A percentile compares a stretch with the other conserved stretches of the same genome.
phyloP scores from a whole-genome alignment of 805 yeast genomes.

The Maudiozyma serrabonitensis region DNA sequence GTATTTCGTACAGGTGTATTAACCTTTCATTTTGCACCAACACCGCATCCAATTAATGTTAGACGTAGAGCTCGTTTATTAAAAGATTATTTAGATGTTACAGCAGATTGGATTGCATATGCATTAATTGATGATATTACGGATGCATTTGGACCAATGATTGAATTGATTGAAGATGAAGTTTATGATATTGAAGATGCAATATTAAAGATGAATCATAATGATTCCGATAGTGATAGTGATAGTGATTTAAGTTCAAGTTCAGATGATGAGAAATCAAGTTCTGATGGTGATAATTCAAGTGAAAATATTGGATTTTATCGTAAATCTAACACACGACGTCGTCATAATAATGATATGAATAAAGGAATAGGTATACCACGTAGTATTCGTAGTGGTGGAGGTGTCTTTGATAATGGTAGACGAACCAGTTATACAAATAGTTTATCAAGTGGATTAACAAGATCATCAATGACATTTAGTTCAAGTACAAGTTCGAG shows the following conservation, averaged over 20 bases:
- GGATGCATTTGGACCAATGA: constrained; percentile 95
- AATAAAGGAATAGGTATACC: neutral
- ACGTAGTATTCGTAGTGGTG: neutral
- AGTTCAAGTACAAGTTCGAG: constrained; percentile 14
- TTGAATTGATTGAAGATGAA: constrained; percentile 86
- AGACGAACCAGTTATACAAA: neutral
- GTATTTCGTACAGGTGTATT: constrained; percentile 87
- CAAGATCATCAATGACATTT: constrained; percentile 10
- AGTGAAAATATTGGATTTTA: constrained; percentile 5
- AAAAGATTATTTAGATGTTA: constrained; percentile 78
- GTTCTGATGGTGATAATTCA: constrained; percentile 6
- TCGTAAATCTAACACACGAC: neutral
- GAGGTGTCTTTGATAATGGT: neutral
- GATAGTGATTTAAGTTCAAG: constrained; percentile 30
- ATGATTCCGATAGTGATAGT: constrained; percentile 35
- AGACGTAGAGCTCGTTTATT: constrained; percentile 84
- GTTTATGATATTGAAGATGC: constrained; percentile 93
- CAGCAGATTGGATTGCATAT: constrained; percentile 95
- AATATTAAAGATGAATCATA: constrained; percentile 77
- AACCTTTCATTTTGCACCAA: constrained; percentile 88
- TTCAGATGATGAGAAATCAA: constrained; percentile 11
- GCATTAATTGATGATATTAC: constrained; percentile 95
- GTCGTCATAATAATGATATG: constrained; percentile 1
- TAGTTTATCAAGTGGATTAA: constrained; percentile 6
- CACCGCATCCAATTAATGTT: constrained; percentile 94